Base-by-base conservation (phyloP, 2,329 filamentous ascomycete genomes). In the Diplodia sapinea region DNA sequence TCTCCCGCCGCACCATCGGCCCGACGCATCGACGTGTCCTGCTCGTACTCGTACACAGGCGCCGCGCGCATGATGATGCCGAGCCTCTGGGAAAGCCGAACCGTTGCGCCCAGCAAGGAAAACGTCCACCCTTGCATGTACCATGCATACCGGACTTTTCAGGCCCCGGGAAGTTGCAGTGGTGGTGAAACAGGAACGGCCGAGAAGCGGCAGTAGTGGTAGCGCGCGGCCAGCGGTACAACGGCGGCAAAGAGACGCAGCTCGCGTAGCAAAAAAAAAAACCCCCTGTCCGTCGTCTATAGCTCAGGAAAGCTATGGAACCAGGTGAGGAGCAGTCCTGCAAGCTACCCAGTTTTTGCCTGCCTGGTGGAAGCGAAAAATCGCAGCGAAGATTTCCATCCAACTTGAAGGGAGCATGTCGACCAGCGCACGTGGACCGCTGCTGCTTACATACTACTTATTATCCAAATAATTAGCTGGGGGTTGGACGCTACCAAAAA, bases 181-280 rank as follows among this genome's bases (percentile, higher is more conserved):
- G 43, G 43, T 47, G 43, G 43, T 47, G 43, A 47, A 47, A 47
- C 43, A 47, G 43, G 43, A n/a, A 47, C 43, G 43, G 43, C 40
- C 40, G 40, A 43, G 40, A 43, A 26, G 23, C 23, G 23, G 23
- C 40, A 15, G 40, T 15, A 43, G 40, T 15, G 31, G 40, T 43
- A 43, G 40, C 40, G 40, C 23, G 23, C 23, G 23, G 23, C 13
- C 40, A 17, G 40, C 43, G 13, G 43, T 26, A 26, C 36, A 38
- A 11, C 43, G n/a, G 31, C 31, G 8, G 31, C 31, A 26, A 26
- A 26, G 3, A 26, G 23, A 26, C 8, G 31, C 31, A 33, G n/a
- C 43, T 47, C 43, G 43, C 43, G 17, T 47, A 47, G 5, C 12
- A 20, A 6, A 26, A 26, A 26, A 23, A 23, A 23, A 23, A 20